phyloP scores from a whole-genome alignment of 1,284 basidiomycete genomes.

The Microbotryomycetes sp. region DNA sequence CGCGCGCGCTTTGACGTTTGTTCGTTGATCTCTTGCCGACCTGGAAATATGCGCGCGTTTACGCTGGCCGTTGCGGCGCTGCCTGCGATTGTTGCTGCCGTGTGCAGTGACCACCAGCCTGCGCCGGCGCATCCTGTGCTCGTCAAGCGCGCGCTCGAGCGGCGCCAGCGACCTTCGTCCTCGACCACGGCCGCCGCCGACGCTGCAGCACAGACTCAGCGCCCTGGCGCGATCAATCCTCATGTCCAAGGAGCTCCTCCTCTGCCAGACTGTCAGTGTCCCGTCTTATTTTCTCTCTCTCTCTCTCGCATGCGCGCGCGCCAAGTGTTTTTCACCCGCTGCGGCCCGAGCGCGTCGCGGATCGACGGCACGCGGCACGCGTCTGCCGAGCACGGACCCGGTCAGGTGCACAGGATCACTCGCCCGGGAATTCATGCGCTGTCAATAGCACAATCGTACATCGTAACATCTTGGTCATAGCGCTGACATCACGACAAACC shows the following conservation, averaged over 20 bases:
- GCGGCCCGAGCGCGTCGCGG: not conserved
- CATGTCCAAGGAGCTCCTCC: not conserved
- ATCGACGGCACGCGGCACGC: too few relatives aligned
- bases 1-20: too few relatives aligned
- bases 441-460: too few relatives aligned
- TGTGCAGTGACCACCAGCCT: not conserved
- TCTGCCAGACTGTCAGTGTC: not conserved
- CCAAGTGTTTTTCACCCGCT: too few relatives aligned
- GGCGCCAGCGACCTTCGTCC: not conserved
- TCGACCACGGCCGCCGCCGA: not conserved
- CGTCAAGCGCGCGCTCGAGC: not conserved
- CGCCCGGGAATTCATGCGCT: too few relatives aligned
- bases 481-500: too few relatives aligned
- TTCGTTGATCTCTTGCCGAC: too few relatives aligned
- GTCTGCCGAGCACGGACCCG: too few relatives aligned
- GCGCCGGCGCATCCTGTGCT: not conserved
- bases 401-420: too few relatives aligned
- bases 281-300: not conserved
- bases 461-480: too few relatives aligned
- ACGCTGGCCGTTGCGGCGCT: not conserved
- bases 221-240: not conserved
- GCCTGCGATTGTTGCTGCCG: not conserved
- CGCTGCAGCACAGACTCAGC: not conserved
- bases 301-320: too few relatives aligned
- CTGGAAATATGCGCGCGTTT: not conserved